These are phyloP conservation scores for Penicillium capsulatum DNA, from an alignment of 2,329 filamentous ascomycete species.

Conservation along the genomic window DNA sequence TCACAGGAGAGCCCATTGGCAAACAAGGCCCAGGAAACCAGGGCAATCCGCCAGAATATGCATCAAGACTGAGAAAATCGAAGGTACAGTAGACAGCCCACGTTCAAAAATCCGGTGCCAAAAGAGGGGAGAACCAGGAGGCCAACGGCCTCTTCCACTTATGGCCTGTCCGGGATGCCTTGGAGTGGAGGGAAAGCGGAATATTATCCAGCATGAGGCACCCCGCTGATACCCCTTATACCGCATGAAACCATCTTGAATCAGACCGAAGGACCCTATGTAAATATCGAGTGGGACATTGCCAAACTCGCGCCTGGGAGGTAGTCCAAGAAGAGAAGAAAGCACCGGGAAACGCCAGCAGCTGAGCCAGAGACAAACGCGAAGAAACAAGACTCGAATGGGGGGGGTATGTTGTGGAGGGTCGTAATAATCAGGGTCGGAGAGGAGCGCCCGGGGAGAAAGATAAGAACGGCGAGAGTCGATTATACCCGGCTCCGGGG, in stretches of 20 bases:
- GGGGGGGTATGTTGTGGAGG: constrained; percentile 14
- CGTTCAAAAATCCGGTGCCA: not conserved
- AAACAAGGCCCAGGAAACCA: not conserved
- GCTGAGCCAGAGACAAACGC: constrained; percentile 15
- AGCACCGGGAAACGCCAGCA: constrained; percentile 22
- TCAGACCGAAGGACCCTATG: constrained; percentile 11
- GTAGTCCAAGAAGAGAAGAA: constrained; percentile 13
- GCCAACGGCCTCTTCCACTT: too few species aligned
- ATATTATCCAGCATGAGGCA: too few species aligned
- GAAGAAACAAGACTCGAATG: constrained; percentile 4
- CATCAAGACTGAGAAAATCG: constrained; percentile 6
- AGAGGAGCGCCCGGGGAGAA: too few species aligned
- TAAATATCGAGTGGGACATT: constrained; percentile 16
- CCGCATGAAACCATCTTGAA: constrained; percentile 3
- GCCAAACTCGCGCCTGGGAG: constrained; percentile 17
- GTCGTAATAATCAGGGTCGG: constrained; percentile 9
- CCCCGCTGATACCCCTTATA: constrained; percentile 8
- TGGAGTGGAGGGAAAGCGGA: too few species aligned
- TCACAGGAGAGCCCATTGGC: not conserved
- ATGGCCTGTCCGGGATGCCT: too few species aligned
- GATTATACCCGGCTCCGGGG: not conserved
- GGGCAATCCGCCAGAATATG: constrained; percentile 7
- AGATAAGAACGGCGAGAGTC: too few species aligned
- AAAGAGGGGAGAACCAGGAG: not conserved
- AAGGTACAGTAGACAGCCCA: constrained; percentile 1